Base-by-base conservation (phyloP, 2,329 filamentous ascomycete genomes). In the Phialophora verrucosa region DNA sequence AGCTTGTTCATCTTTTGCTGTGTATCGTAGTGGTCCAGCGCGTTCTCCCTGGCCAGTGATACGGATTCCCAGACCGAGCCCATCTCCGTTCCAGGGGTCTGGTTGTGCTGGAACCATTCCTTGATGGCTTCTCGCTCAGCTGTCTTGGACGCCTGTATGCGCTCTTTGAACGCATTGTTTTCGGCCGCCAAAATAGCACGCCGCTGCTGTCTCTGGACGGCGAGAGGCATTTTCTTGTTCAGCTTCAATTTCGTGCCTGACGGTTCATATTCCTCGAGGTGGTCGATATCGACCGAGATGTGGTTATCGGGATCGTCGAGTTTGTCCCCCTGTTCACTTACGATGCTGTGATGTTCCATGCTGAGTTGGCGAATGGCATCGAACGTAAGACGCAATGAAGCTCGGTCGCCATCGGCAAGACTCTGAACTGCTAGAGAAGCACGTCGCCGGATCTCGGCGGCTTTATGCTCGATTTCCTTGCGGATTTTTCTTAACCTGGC, bases 341-440 rank as follows among this genome's bases (percentile, higher is more conserved):
- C 32, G 6, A 66, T 20, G 17, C 63, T 58, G 44, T 68, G 65
- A 32, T 66, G 60, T 35, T 70, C 68, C 63, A 68, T 59, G 12
- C 69, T 67, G 44, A 70, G 63, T 27, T 68, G 64, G 38, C 63
- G 56, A 42, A 69, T 59, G 32, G 66, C 59, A 8, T 61, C 53
- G 29, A 63, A 53, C 5, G 63, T 51, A 7, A 69, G 60, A 50
- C 62, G 60, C 44, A 69, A 54, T 23, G 42, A 53, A 17, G 59
- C 60, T n/a, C 63, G 65, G 27, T 70, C 60, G 14, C 62, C 58
- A 6, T 51, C 31, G 20, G 57, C 51, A 14, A 62, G 53, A 20
- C 64, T 60, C 10, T 66, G 29, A 27, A 78, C 25, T 75, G 66
- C 59, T 76, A 76, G 17, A 72, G 78, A 65, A 72, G 72, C 70